These are phyloP conservation scores for Orbilia javanica DNA, from an alignment of 2,329 filamentous ascomycete genomes.

Conservation along the genomic window DNA sequence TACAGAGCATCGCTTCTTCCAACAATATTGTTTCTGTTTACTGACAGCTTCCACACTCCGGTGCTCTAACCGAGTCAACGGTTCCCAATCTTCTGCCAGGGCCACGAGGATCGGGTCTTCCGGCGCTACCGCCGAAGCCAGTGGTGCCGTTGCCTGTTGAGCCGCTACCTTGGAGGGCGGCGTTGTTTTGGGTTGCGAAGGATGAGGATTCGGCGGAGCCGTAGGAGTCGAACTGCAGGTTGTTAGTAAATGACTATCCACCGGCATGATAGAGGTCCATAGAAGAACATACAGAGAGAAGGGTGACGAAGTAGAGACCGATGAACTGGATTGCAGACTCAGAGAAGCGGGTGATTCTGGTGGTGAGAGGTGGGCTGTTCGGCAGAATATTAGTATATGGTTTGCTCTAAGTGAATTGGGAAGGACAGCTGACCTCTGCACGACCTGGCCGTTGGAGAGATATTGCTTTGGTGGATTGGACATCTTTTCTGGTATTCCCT, in stretches of 20 bases:
- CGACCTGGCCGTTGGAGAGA: conserved; percentile 40
- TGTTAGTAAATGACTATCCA: background rate
- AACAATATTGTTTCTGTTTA: background rate
- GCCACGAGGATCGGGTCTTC: conserved; percentile 38
- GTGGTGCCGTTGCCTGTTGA: background rate
- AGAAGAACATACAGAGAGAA: conserved; percentile 48
- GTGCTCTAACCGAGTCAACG: conserved; percentile 41
- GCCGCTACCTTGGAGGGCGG: conserved; percentile 31
- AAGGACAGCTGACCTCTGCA: conserved; percentile 32
- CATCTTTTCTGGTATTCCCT: conserved; percentile 15
- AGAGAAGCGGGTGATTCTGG: conserved; percentile 48
- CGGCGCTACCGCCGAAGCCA: conserved; percentile 14
- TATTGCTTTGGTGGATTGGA: conserved; percentile 26
- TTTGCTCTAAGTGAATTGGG: background rate
- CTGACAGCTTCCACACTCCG: conserved; percentile 46
- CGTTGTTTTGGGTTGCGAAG: conserved; percentile 55
- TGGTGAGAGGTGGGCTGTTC: conserved; percentile 47
- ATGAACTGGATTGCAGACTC: conserved; percentile 54
- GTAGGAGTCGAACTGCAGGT: conserved; percentile 50
- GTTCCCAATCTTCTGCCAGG: conserved; percentile 36
- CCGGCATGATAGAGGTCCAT: background rate
- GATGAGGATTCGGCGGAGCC: conserved; percentile 46
- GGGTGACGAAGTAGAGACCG: conserved; percentile 51
- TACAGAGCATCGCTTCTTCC: background rate
- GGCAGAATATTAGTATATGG: conserved; percentile 12